A percentile compares a stretch with the other conserved stretches of the same genome.
phyloP scores from a whole-genome alignment of 164 flowering plant species.

The Protea cynaroides region DNA sequence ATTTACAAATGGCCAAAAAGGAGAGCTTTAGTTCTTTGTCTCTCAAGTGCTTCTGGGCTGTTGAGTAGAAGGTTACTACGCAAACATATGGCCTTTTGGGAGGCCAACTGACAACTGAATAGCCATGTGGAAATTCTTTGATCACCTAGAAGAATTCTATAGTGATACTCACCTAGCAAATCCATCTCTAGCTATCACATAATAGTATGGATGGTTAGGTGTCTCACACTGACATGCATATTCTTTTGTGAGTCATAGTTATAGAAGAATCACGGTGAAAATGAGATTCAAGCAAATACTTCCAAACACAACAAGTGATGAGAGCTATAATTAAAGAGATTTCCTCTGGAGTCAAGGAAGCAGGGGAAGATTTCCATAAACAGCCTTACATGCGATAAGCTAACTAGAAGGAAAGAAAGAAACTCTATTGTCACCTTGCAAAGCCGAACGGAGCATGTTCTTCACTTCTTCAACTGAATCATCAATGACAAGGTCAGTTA shows the following conservation, averaged over 20 bases:
- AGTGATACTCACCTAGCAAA: too few relatives aligned
- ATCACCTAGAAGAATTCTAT: too few relatives aligned
- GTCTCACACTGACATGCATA: not conserved
- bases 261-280: not conserved
- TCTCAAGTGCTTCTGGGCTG: too few relatives aligned
- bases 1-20: too few relatives aligned
- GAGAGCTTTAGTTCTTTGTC: too few relatives aligned
- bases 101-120: too few relatives aligned
- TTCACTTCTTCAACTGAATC: slow-evolving; percentile 48
- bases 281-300: not conserved
- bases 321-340: not conserved
- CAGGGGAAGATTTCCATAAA: not conserved
- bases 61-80: not conserved
- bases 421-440: slow-evolving; percentile 47
- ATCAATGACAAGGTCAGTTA: slow-evolving; percentile 41
- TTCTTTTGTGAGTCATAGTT: not conserved
- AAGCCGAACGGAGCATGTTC: slow-evolving; percentile 41
- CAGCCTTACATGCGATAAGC: not conserved
- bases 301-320: not conserved
- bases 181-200: not conserved
- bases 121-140: too few relatives aligned
- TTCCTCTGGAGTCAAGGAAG: not conserved
- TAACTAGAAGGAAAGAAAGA: not conserved
- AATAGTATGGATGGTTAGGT: not conserved
- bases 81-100: not conserved